Conservation (phyloP, 306 rosid genomes). For the Begonia peltatifolia region DNA sequence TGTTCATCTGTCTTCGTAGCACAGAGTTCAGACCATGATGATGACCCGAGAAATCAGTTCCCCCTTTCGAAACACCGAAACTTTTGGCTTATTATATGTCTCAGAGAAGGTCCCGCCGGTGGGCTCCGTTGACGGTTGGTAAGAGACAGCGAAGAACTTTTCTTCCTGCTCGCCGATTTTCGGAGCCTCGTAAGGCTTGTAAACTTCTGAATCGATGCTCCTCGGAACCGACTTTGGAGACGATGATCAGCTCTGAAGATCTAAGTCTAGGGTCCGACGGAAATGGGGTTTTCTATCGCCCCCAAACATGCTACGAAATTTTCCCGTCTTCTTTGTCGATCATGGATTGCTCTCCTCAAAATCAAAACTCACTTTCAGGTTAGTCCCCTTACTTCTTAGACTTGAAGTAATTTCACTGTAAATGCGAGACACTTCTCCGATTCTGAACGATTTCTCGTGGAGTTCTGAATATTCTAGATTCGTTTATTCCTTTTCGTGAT, state of each 20-base stretch:
- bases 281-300: not conserved
- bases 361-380: not conserved
- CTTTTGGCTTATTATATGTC: too few relatives aligned
- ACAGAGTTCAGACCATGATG: too few relatives aligned
- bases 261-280: not conserved
- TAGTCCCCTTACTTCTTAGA: not conserved
- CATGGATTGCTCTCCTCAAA: not conserved
- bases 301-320: not conserved
- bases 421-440: not conserved
- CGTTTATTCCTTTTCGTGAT: not conserved
- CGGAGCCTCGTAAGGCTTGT: not conserved
- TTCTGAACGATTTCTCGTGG: not conserved
- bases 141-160: not conserved
- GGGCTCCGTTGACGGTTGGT: too few relatives aligned
- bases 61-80: too few relatives aligned
- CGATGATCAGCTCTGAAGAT: not conserved
- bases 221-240: not conserved
- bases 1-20: too few relatives aligned
- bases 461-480: not conserved
- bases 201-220: not conserved
- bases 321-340: not conserved
- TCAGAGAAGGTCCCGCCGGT: too few relatives aligned
- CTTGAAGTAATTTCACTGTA: not conserved
- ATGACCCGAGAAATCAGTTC: too few relatives aligned
- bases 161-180: not conserved